These are phyloP conservation scores for Aspergillus persii DNA, from an alignment of 2,329 filamentous ascomycete species.

Conservation along the genomic window DNA sequence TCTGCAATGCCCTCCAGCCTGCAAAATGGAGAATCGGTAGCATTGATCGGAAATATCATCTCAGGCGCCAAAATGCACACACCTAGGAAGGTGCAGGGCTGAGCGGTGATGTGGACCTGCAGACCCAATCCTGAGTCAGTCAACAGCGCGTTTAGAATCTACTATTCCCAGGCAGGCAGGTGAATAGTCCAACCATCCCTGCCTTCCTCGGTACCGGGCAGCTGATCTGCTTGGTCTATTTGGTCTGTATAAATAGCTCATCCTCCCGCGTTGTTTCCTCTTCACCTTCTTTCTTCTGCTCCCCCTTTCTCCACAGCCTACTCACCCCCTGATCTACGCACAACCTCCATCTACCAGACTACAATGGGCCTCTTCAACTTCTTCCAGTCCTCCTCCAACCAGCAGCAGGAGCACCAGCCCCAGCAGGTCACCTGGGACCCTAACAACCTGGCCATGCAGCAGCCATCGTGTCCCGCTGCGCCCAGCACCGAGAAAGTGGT, in stretches of 20 bases:
- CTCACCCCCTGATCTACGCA: no score
- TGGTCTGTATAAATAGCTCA: background rate
- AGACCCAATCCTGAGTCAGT: background rate
- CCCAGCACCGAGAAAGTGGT: constrained; percentile 20
- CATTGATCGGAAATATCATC: background rate
- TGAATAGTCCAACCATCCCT: background rate
- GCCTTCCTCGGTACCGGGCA: background rate
- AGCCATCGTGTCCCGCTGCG: constrained; percentile 24
- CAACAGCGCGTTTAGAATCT: background rate
- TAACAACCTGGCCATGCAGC: constrained; percentile 27
- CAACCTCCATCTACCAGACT: background rate
- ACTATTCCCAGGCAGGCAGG: background rate
- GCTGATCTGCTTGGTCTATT: no score
- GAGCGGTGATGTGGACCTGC: background rate
- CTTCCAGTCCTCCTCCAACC: constrained; percentile 23
- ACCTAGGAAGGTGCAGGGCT: background rate
- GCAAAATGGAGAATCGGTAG: no score
- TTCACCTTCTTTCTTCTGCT: background rate
- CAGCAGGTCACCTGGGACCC: constrained; percentile 24
- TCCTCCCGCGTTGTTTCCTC: background rate
- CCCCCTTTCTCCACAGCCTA: background rate
- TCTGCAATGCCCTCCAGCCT: no score
- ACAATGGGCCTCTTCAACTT: constrained; percentile 25
- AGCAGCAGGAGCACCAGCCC: constrained; percentile 12
- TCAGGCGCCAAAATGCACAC: background rate